Base-by-base conservation (phyloP, 2,329 filamentous ascomycete species). In the Ceratocystis albifundus region DNA sequence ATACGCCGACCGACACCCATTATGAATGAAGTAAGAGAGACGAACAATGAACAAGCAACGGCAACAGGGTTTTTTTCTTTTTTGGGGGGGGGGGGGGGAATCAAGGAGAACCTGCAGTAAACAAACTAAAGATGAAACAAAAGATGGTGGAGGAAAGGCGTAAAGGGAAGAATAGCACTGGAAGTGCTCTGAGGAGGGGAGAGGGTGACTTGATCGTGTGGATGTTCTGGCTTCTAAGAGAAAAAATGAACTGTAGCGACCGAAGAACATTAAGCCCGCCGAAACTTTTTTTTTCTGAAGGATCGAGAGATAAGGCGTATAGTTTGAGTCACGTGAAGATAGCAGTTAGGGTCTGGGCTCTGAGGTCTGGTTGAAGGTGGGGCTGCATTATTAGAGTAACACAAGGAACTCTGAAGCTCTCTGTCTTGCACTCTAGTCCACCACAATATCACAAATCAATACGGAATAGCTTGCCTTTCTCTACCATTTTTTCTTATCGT, bases 1-100 rank as follows among this genome's bases (percentile, higher is more conserved):
- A 96, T 95, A 72, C 92, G 90, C 75, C 91, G 88, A 75, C 91
- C 89, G 69, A 86, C 84, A 80, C 90, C 92, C 92, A 96, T 96
- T 73, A 75, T 85, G 74, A 74, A 70, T 67, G 69, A 36, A 53
- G 50, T 59, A n/a, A 48, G 22, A 32, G 59, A 62, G 8, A 63
- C 22, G 41, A 41, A 53, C 30, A 55, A 61, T 12, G 59, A 44
- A 46, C 22, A 32, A 44, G 36, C 22, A 32, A 41, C 25, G 59
- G 50, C 41, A 15, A 41, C 28, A 64, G n/a, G n/a, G 36, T 28
- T 17, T 28, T 25, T 44, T n/a, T n/a, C n/a, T n/a, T n/a, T n/a
- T n/a, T n/a, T n/a, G n/a, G n/a, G n/a, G n/a, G n/a, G n/a, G n/a
- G n/a, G n/a, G n/a, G 20, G 12, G 48, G 25, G 28, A 57, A 64